These are phyloP conservation scores for Gossypium stocksii DNA, from an alignment of 345 rosid species.

Conservation along the genomic window DNA sequence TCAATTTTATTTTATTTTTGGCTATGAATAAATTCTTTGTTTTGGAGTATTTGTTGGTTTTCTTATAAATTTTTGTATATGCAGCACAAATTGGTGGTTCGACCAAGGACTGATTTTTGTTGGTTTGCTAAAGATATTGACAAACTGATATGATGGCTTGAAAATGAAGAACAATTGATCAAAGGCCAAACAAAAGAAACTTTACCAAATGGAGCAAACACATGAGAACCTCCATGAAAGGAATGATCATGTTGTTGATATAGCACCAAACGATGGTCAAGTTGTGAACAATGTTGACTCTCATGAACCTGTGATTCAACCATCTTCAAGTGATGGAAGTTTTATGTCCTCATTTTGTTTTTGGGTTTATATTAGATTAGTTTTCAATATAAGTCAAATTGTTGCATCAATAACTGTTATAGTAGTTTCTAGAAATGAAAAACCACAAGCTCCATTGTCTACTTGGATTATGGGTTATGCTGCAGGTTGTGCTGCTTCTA, in stretches of 20 bases:
- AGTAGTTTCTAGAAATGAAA: conserved; percentile 20
- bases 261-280: conserved; percentile 3
- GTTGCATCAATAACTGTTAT: conserved; percentile 19
- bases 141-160: background rate
- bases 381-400: conserved; percentile 16
- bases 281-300: conserved; percentile 1
- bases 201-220: conserved; percentile 14
- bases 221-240: background rate
- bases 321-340: background rate
- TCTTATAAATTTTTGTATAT: background rate
- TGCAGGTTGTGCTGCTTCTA: conserved; percentile 17
- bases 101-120: conserved; percentile 4
- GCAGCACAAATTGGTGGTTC: conserved; percentile 1
- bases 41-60: background rate
- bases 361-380: conserved; percentile 13
- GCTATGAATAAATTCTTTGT: background rate
- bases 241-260: conserved; percentile 15
- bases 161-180: background rate
- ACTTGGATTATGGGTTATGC: conserved; percentile 21
- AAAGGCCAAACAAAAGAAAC: background rate
- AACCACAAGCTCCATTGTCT: conserved; percentile 16
- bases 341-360: conserved; percentile 7
- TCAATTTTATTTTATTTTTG: background rate
- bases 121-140: conserved; percentile 6
- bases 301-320: conserved; percentile 9